Conservation (phyloP, 2,329 filamentous ascomycete genomes). For the Juglanconis sp. region DNA sequence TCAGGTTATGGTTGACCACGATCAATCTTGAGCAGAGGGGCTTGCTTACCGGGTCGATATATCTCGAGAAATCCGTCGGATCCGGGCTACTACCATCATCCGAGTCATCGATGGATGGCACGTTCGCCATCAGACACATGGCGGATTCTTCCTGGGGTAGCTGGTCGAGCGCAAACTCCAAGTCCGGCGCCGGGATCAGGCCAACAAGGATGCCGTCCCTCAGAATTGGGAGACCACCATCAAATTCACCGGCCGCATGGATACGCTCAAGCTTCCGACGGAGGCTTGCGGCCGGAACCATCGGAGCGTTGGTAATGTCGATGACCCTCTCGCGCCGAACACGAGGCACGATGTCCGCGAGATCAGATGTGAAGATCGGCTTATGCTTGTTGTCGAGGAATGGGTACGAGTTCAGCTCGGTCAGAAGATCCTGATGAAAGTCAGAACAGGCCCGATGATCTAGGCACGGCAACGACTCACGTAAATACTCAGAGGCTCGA, state of each 20-base stretch:
- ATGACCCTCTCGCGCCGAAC: slow-evolving; percentile 75
- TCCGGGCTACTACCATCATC: slow-evolving; percentile 54
- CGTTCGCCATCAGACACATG: slow-evolving; percentile 77
- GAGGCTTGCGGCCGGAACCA: slow-evolving; percentile 73
- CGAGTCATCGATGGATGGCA: slow-evolving; percentile 60
- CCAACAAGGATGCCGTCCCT: slow-evolving; percentile 78
- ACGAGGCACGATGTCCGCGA: slow-evolving; percentile 81
- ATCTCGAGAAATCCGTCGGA: slow-evolving; percentile 82
- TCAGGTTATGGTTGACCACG: neutral
- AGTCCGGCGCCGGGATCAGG: slow-evolving; percentile 87
- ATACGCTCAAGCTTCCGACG: slow-evolving; percentile 78
- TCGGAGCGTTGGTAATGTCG: slow-evolving; percentile 78
- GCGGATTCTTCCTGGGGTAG: slow-evolving; percentile 70
- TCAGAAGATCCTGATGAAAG: slow-evolving; percentile 70
- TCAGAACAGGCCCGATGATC: neutral
- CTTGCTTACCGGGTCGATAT: slow-evolving; percentile 76
- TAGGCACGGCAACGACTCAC: slow-evolving; percentile 40
- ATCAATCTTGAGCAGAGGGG: neutral
- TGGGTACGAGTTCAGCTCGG: slow-evolving; percentile 95
- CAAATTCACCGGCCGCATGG: slow-evolving; percentile 82
- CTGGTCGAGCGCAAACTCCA: slow-evolving; percentile 88
- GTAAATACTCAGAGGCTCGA: slow-evolving; percentile 93
- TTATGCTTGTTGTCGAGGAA: slow-evolving; percentile 97
- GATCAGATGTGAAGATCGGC: slow-evolving; percentile 81
- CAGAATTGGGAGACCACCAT: slow-evolving; percentile 86